Percentiles rank a stretch among this genome's conserved stretches.
phyloP scores from a whole-genome alignment of 352 stramenopile genomes.

The Thalassiosira hispida region DNA sequence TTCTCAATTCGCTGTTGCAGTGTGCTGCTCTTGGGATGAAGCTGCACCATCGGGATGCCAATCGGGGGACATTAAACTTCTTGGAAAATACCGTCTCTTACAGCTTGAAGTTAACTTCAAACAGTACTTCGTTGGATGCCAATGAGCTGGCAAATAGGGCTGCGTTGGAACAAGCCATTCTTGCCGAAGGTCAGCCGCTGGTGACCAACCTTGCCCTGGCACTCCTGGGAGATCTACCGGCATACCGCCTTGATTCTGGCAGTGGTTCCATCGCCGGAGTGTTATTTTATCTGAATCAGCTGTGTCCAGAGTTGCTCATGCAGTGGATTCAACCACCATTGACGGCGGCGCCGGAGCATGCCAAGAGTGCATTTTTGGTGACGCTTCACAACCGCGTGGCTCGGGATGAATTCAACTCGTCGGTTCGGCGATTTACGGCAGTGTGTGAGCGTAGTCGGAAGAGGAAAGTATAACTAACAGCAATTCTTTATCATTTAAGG shows the following conservation, averaged over 20 bases:
- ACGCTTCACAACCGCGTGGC: constrained; percentile 51
- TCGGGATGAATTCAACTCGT: constrained; percentile 74
- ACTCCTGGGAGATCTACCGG: constrained; percentile 80
- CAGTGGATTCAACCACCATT: constrained; percentile 75
- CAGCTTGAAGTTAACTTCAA: constrained; percentile 59
- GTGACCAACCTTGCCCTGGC: constrained; percentile 70
- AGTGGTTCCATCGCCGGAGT: constrained; percentile 77
- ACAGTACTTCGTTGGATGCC: constrained; percentile 25
- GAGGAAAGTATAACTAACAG: constrained; percentile 2
- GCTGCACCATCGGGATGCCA: constrained; percentile 93
- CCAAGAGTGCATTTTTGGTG: constrained; percentile 64
- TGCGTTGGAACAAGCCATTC: constrained; percentile 68
- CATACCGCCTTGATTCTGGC: constrained; percentile 70
- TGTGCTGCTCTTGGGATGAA: constrained; percentile 89
- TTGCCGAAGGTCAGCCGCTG: constrained; percentile 64
- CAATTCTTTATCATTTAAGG: too few relatives aligned
- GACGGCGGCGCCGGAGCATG: constrained; percentile 57
- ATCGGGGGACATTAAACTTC: constrained; percentile 93
- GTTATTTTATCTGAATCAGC: constrained; percentile 82
- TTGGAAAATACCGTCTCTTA: constrained; percentile 85
- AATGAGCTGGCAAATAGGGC: constrained; percentile 46
- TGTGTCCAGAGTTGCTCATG: constrained; percentile 68
- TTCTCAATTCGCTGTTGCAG: constrained; percentile 88
- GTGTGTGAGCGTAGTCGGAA: constrained; percentile 66
- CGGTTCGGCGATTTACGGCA: constrained; percentile 68